Percentiles rank a stretch among this genome's conserved stretches.
Evolutionary conservation across 116 monocot species (phyloP).

Genomic region (Thalassia testudinum): DNA sequence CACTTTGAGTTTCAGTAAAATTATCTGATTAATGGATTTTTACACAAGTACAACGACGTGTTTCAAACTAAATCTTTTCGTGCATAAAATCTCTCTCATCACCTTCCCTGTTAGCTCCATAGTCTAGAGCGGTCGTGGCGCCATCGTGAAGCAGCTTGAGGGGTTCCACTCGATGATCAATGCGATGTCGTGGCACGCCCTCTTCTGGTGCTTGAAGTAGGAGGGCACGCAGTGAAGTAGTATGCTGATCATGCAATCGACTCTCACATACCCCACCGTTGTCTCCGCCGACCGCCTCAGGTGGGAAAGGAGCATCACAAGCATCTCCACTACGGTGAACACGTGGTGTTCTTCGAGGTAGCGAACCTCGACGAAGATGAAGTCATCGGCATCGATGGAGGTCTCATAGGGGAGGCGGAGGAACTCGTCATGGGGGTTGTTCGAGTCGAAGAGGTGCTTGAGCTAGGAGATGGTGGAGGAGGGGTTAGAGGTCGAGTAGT

Average conservation of each 20-base stretch:
- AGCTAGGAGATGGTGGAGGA: constrained; percentile 37
- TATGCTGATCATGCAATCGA: constrained; percentile 61
- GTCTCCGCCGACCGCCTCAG: constrained; percentile 53
- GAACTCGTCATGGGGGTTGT: constrained; percentile 19
- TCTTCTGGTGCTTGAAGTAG: constrained; percentile 54
- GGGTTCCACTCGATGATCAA: constrained; percentile 60
- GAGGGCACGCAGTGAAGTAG: too few relatives aligned
- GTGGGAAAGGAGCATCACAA: constrained; percentile 67
- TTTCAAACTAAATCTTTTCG: too few relatives aligned
- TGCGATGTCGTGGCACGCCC: constrained; percentile 56
- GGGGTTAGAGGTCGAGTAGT: constrained; percentile 26
- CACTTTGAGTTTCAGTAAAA: too few relatives aligned
- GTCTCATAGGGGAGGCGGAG: constrained; percentile 19
- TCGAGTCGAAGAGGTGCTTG: constrained; percentile 54
- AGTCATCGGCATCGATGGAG: constrained; percentile 15
- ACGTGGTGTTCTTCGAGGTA: constrained; percentile 16
- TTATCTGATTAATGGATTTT: too few relatives aligned
- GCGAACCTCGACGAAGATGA: constrained; percentile 16
- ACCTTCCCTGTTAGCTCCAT: constrained; percentile 57
- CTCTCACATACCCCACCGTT: constrained; percentile 18
- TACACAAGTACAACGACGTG: too few relatives aligned
- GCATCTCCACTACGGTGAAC: constrained; percentile 54
- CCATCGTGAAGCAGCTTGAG: constrained; percentile 59
- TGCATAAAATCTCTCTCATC: too few relatives aligned
- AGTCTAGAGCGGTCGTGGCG: constrained; percentile 67